phyloP scores from a whole-genome alignment of 495 filamentous ascomycete species.

The Penicillium paradoxum region DNA sequence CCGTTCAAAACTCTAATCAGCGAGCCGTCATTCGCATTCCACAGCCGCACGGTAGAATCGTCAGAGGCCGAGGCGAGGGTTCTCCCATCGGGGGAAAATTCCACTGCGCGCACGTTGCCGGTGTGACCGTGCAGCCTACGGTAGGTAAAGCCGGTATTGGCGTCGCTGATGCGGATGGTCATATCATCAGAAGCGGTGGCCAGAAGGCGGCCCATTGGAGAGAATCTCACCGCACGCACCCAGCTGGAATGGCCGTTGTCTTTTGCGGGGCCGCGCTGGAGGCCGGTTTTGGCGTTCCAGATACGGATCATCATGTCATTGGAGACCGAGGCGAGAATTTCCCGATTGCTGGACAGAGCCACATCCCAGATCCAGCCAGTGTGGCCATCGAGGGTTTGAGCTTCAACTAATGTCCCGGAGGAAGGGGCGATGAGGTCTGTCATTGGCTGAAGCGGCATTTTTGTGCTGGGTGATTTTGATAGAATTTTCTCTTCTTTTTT shows the following conservation, averaged over 20 bases:
- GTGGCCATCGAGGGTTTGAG: conserved; percentile 4
- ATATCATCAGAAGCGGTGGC: conserved; percentile 8
- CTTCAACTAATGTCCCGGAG: neutral
- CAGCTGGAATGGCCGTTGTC: conserved; percentile 6
- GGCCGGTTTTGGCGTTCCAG: conserved; percentile 7
- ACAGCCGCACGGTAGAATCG: conserved; percentile 5
- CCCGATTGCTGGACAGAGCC: neutral
- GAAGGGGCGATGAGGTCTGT: neutral
- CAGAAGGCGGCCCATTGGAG: conserved; percentile 2
- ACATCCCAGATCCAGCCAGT: conserved; percentile 9
- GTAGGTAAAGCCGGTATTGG: conserved; percentile 6
- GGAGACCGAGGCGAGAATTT: conserved; percentile 7
- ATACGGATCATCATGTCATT: conserved; percentile 9
- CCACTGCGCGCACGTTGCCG: conserved; percentile 6
- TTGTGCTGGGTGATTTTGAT: neutral
- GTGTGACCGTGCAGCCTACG: conserved; percentile 8
- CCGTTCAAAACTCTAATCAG: conserved; percentile 2
- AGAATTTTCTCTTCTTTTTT: neutral
- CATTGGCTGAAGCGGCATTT: neutral
- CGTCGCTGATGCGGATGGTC: conserved; percentile 7
- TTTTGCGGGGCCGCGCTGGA: conserved; percentile 1
- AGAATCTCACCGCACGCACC: conserved; percentile 6
- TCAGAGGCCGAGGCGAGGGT: conserved; percentile 6
- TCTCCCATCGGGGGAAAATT: conserved; percentile 3
- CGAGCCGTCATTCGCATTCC: conserved; percentile 1